These are phyloP conservation scores for Backusella morwellensis DNA, from an alignment of 192 early-diverging fungal species.

Conservation along the genomic window DNA sequence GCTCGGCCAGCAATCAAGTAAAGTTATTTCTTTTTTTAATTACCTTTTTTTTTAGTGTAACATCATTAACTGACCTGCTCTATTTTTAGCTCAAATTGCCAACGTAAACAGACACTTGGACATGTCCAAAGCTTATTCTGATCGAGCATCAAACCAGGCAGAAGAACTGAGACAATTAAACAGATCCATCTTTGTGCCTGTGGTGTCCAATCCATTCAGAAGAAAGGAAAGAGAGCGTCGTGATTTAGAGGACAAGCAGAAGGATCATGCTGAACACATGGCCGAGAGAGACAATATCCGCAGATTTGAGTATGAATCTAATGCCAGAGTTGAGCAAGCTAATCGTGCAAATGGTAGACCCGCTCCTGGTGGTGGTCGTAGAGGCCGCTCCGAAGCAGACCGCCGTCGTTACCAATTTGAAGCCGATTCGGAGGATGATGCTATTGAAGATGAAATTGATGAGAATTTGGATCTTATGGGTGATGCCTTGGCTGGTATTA, in stretches of 20 bases:
- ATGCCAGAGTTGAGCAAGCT: slow-evolving; percentile 53
- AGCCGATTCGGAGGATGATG: slow-evolving; percentile 64
- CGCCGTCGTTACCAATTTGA: slow-evolving; percentile 66
- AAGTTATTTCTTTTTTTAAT: neutral
- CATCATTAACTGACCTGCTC: neutral
- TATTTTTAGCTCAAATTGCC: slow-evolving; percentile 38
- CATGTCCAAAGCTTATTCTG: slow-evolving; percentile 57
- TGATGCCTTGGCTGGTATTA: slow-evolving; percentile 48
- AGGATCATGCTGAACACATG: slow-evolving; percentile 51
- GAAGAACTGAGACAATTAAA: slow-evolving; percentile 63
- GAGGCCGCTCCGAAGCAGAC: slow-evolving; percentile 41
- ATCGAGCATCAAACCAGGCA: slow-evolving; percentile 51
- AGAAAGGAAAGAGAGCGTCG: slow-evolving; percentile 55
- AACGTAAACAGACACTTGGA: slow-evolving; percentile 66
- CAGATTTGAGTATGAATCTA: slow-evolving; percentile 53
- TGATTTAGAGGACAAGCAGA: slow-evolving; percentile 51
- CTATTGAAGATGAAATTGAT: slow-evolving; percentile 66
- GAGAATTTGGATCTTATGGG: slow-evolving; percentile 62
- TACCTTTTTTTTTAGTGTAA: neutral
- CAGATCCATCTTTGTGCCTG: slow-evolving; percentile 72
- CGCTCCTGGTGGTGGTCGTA: slow-evolving; percentile 40
- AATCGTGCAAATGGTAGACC: slow-evolving; percentile 37
- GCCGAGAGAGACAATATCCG: slow-evolving; percentile 52
- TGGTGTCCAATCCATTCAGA: slow-evolving; percentile 68
- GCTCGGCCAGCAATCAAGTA: slow-evolving; percentile 64